These are phyloP conservation scores for Kuraishia molischiana DNA, from an alignment of 805 yeast species.

Conservation along the genomic window DNA sequence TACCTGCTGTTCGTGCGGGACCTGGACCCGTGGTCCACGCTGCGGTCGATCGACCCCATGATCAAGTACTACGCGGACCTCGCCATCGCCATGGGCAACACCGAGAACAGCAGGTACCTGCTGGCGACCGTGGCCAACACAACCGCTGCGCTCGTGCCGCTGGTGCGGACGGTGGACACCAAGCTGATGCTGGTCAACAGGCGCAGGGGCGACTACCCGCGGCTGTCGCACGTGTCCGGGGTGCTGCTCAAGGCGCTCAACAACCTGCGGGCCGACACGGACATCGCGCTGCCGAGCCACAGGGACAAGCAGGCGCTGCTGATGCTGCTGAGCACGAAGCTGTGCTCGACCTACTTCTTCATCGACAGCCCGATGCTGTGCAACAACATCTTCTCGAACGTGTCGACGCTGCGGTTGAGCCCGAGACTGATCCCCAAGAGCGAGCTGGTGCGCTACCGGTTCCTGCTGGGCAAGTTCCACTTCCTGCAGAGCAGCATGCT, in stretches of 20 bases:
- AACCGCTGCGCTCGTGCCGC: slow-evolving; percentile 31
- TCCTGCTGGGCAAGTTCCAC: slow-evolving; percentile 42
- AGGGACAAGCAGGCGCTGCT: slow-evolving; percentile 33
- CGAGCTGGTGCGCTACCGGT: slow-evolving; percentile 43
- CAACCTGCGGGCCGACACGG: slow-evolving; percentile 35
- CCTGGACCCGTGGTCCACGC: slow-evolving; percentile 44
- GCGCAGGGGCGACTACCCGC: slow-evolving; percentile 23
- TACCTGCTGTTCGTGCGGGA: slow-evolving; percentile 37
- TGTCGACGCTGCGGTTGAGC: slow-evolving; percentile 38
- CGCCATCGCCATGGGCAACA: slow-evolving; percentile 38
- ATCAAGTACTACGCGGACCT: slow-evolving; percentile 35
- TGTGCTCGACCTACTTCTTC: slow-evolving; percentile 42
- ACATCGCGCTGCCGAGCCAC: slow-evolving; percentile 20
- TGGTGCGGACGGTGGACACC: slow-evolving; percentile 31
- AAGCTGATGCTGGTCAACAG: slow-evolving; percentile 27
- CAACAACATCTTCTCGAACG: slow-evolving; percentile 51
- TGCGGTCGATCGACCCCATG: slow-evolving; percentile 46
- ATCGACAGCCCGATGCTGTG: slow-evolving; percentile 49
- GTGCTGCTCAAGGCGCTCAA: slow-evolving; percentile 39
- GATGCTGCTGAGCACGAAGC: slow-evolving; percentile 34
- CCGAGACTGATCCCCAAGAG: slow-evolving; percentile 28
- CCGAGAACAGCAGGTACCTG: slow-evolving; percentile 24
- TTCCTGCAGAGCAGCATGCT: slow-evolving; percentile 40
- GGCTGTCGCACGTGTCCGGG: slow-evolving; percentile 38
- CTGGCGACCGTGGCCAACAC: slow-evolving; percentile 25